Evolutionary conservation across 306 rosid genomes (phyloP).

Genomic region (Sechiopsis laciniata): DNA sequence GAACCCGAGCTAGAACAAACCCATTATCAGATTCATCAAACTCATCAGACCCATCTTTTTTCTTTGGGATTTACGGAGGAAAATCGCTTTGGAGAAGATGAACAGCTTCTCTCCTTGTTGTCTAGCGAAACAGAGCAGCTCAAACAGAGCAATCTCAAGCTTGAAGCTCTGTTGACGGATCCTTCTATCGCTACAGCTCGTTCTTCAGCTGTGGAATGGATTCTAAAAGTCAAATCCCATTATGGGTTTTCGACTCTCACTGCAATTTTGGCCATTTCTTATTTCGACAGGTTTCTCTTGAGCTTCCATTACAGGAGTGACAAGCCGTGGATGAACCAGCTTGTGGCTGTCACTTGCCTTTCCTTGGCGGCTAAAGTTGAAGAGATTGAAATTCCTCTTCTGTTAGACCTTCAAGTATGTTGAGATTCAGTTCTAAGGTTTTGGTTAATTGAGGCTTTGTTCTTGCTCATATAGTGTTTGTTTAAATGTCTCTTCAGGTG

Average conservation of each 20-base stretch:
- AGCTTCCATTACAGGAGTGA: slow-evolving; percentile 51
- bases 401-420: slow-evolving; percentile 56
- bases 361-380: slow-evolving; percentile 69
- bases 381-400: slow-evolving; percentile 64
- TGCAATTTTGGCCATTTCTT: slow-evolving; percentile 50
- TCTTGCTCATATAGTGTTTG: neutral
- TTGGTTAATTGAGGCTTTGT: neutral
- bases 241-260: slow-evolving; percentile 52
- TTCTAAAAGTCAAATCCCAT: slow-evolving; percentile 54
- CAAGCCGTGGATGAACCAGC: slow-evolving; percentile 61
- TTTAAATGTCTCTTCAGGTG: slow-evolving; percentile 34
- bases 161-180: slow-evolving; percentile 21
- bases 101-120: slow-evolving; percentile 56
- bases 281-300: slow-evolving; percentile 46
- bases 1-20: slow-evolving; percentile 20
- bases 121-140: slow-evolving; percentile 51
- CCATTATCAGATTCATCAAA: too few relatives aligned
- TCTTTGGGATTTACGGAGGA: slow-evolving; percentile 51
- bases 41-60: slow-evolving; percentile 14
- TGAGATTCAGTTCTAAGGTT: neutral
- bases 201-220: slow-evolving; percentile 48
- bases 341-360: slow-evolving; percentile 61
- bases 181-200: slow-evolving; percentile 35
- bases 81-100: slow-evolving; percentile 70
- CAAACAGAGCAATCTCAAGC: slow-evolving; percentile 21